A percentile compares a stretch with the other conserved stretches of the same genome.
These are phyloP conservation scores for Ophiocordyceps camponoti-saundersi DNA, from an alignment of 2,329 filamentous ascomycete genomes.

Conservation along the genomic window DNA sequence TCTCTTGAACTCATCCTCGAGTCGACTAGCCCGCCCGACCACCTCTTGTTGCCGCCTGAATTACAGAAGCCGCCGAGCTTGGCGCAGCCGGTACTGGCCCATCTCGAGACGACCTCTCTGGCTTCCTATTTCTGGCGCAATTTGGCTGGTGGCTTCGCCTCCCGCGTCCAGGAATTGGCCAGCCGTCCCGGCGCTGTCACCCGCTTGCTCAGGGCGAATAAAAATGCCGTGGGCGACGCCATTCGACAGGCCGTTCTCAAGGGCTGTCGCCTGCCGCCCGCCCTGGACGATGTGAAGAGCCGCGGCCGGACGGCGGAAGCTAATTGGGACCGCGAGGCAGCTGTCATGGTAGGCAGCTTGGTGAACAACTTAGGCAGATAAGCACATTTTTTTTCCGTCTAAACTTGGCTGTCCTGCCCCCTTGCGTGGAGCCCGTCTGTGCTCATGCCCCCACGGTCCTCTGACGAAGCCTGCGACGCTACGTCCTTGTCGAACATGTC, in stretches of 20 bases:
- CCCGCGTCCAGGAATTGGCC: conserved; percentile 71
- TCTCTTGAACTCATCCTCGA: conserved; percentile 67
- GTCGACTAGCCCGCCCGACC: conserved; percentile 45
- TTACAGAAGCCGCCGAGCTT: conserved; percentile 30
- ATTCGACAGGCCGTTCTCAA: conserved; percentile 69
- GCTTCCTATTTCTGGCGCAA: conserved; percentile 89
- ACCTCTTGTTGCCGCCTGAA: conserved; percentile 42
- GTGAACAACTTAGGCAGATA: conserved; percentile 36
- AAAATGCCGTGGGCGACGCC: conserved; percentile 55
- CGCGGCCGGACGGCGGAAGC: conserved; percentile 29
- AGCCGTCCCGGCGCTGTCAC: conserved; percentile 70
- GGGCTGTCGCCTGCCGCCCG: conserved; percentile 53
- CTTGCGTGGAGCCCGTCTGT: not conserved
- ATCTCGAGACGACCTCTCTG: conserved; percentile 76
- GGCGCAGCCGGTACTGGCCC: conserved; percentile 52
- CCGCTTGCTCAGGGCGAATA: conserved; percentile 62
- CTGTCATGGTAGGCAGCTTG: conserved; percentile 84
- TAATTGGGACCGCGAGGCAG: conserved; percentile 76
- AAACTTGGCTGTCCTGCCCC: too few relatives aligned
- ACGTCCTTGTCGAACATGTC: too few relatives aligned
- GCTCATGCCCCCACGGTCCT: not conserved
- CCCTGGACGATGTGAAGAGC: conserved; percentile 22
- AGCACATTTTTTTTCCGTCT: not conserved
- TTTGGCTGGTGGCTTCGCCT: conserved; percentile 59
- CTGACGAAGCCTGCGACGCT: not conserved